phyloP scores from a whole-genome alignment of 345 rosid genomes.

The Geranium rotundifolium region DNA sequence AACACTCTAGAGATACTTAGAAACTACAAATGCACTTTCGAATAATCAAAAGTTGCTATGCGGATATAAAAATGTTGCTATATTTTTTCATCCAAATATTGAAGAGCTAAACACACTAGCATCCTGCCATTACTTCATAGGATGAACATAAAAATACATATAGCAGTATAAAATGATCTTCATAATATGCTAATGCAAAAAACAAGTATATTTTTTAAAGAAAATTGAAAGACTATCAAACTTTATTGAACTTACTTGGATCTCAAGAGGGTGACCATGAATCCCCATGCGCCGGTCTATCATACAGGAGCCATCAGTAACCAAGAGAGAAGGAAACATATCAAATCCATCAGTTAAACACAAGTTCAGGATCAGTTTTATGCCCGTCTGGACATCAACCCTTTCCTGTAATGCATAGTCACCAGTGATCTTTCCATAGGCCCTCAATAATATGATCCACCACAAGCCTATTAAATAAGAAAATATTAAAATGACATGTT shows the following conservation, averaged over 20 bases:
- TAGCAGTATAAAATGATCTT: too few relatives aligned
- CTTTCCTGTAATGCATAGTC: slow-evolving; percentile 75
- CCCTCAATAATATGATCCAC: slow-evolving; percentile 85
- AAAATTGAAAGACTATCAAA: neutral
- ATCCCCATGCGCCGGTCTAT: slow-evolving; percentile 86
- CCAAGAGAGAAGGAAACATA: slow-evolving; percentile 79
- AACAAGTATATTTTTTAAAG: neutral
- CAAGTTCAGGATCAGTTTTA: slow-evolving; percentile 58
- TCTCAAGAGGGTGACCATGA: slow-evolving; percentile 90
- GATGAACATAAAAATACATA: too few relatives aligned
- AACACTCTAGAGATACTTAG: too few relatives aligned
- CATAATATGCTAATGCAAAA: neutral
- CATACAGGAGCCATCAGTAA: slow-evolving; percentile 92
- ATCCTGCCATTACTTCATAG: too few relatives aligned
- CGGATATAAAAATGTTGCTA: too few relatives aligned
- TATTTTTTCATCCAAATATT: too few relatives aligned
- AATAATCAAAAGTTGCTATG: too few relatives aligned
- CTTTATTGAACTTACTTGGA: slow-evolving; percentile 44
- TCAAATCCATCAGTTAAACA: slow-evolving; percentile 83
- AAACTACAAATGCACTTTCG: too few relatives aligned
- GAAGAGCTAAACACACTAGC: too few relatives aligned
- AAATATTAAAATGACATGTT: neutral
- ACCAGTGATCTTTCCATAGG: slow-evolving; percentile 78
- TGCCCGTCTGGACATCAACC: slow-evolving; percentile 85
- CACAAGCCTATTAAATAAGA: slow-evolving; percentile 46